Percentiles rank a stretch among this genome's conserved stretches.
These are phyloP conservation scores for Geotrichum ghanense DNA, from an alignment of 805 yeast species.

Conservation along the genomic window DNA sequence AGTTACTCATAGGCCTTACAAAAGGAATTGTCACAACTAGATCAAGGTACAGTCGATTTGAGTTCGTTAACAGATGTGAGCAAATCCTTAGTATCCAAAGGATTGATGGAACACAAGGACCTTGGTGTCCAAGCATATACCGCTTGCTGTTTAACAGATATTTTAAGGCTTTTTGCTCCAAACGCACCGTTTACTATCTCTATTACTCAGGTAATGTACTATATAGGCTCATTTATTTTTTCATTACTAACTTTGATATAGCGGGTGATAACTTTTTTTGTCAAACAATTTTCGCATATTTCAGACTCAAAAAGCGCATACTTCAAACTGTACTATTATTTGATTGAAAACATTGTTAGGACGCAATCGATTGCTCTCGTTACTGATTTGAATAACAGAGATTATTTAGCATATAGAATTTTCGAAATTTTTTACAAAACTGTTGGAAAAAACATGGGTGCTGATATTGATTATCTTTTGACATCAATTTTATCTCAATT, in stretches of 20 bases:
- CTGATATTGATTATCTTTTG: slow-evolving; percentile 47
- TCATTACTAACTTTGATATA: slow-evolving; percentile 2
- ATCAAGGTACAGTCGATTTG: slow-evolving; percentile 47
- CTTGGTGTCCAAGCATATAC: slow-evolving; percentile 56
- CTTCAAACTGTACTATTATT: slow-evolving; percentile 49
- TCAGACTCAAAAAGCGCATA: slow-evolving; percentile 42
- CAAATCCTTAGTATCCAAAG: slow-evolving; percentile 43
- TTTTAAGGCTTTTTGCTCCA: slow-evolving; percentile 72
- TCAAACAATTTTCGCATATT: slow-evolving; percentile 48
- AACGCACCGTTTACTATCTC: slow-evolving; percentile 73
- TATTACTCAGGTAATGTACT: slow-evolving; percentile 35
- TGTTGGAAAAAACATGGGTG: slow-evolving; percentile 35
- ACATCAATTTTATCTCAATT: slow-evolving; percentile 67
- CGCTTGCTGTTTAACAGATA: slow-evolving; percentile 66
- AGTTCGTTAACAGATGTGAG: slow-evolving; percentile 35
- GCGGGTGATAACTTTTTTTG: slow-evolving; percentile 52
- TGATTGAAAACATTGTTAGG: slow-evolving; percentile 60
- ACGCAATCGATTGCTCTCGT: slow-evolving; percentile 63
- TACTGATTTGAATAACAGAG: slow-evolving; percentile 61
- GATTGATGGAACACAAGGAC: slow-evolving; percentile 50
- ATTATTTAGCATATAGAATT: slow-evolving; percentile 38
- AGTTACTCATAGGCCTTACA: slow-evolving; percentile 31
- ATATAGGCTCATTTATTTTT: neutral
- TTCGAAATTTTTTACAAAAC: slow-evolving; percentile 55
- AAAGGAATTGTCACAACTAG: slow-evolving; percentile 50